These are phyloP conservation scores for Nannizzia gypsea DNA, from an alignment of 2,329 filamentous ascomycete species.

Conservation along the genomic window DNA sequence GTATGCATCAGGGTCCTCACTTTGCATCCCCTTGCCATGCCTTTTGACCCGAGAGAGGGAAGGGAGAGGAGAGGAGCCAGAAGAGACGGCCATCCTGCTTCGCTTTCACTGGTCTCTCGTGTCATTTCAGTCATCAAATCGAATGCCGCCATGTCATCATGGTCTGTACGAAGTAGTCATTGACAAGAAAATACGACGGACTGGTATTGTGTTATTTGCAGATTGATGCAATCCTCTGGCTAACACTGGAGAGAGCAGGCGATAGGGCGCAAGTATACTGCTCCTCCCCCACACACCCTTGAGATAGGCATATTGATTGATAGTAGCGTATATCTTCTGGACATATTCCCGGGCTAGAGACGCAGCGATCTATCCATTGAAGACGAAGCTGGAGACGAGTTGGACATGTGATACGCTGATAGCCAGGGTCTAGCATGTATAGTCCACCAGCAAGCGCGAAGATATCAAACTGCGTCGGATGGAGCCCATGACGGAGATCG, in stretches of 20 bases:
- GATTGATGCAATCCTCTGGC: not conserved
- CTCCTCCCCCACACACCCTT: not conserved
- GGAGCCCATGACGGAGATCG: not conserved
- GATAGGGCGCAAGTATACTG: not conserved
- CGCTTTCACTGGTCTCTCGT: not conserved
- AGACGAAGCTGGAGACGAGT: not conserved
- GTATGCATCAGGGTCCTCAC: not conserved
- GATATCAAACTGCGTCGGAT: not conserved
- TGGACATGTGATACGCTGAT: not conserved
- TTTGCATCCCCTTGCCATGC: not conserved
- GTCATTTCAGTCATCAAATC: not conserved
- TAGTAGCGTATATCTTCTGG: not conserved
- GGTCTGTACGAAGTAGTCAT: not conserved
- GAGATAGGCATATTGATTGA: not conserved
- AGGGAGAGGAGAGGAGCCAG: not conserved
- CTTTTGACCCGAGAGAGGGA: not conserved
- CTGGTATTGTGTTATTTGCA: not conserved
- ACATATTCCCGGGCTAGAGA: not conserved
- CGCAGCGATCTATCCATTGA: not conserved
- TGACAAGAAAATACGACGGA: not conserved
- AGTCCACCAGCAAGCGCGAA: not conserved
- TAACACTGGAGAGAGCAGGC: not conserved
- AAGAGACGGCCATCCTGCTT: not conserved
- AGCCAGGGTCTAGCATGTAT: not conserved
- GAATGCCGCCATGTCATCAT: slow-evolving; percentile 1